Conservation (phyloP, 208 protist genomes). For the Vickermania spadyakhi region DNA sequence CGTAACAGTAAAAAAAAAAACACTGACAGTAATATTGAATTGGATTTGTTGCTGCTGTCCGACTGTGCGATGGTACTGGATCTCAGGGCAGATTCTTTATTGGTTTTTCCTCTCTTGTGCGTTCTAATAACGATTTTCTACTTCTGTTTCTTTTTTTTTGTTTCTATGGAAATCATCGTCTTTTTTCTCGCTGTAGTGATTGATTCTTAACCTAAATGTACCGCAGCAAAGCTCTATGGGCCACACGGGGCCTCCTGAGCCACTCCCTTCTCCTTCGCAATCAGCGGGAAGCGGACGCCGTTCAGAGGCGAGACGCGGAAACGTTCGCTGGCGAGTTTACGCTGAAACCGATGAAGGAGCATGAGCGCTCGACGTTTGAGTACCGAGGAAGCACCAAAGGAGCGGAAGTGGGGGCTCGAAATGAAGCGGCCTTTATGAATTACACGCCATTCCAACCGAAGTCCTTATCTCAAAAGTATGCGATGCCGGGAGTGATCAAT, state of each 20-base stretch:
- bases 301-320: constrained; percentile 21
- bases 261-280: constrained; percentile 19
- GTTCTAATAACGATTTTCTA: not conserved
- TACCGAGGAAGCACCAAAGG: constrained; percentile 75
- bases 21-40: too few species aligned
- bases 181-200: not conserved
- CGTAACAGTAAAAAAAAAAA: too few species aligned
- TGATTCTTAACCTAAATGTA: constrained; percentile 45
- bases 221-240: constrained; percentile 24
- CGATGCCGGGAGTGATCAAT: constrained; percentile 70
- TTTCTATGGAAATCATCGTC: not conserved
- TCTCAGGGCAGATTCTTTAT: too few species aligned
- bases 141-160: constrained; percentile 7
- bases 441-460: constrained; percentile 51
- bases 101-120: not conserved
- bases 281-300: constrained; percentile 17
- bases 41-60: too few species aligned
- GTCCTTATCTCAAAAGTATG: constrained; percentile 41
- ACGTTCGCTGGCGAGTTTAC: constrained; percentile 33
- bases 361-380: constrained; percentile 47
- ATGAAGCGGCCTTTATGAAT: constrained; percentile 84
- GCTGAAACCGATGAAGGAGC: constrained; percentile 52
- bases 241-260: constrained; percentile 16
- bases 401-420: constrained; percentile 76
- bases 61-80: too few species aligned